Percentiles rank a stretch among this genome's conserved stretches.
phyloP scores from a whole-genome alignment of 1,284 basidiomycete species.

The Tylopilus sp. region DNA sequence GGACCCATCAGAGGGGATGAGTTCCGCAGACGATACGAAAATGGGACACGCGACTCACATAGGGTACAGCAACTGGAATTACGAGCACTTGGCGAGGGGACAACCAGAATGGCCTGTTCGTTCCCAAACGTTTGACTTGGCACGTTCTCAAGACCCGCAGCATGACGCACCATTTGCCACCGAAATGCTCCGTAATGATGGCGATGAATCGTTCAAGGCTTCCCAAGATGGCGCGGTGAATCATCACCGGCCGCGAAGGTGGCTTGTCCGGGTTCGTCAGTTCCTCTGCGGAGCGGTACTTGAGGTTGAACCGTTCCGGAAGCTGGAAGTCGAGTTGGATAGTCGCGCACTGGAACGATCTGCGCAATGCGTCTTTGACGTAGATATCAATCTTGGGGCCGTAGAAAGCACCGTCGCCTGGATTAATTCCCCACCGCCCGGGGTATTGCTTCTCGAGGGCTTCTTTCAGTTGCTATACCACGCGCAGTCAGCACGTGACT shows the following conservation, averaged over 20 bases:
- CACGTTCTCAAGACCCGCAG: background rate
- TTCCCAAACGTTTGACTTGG: background rate
- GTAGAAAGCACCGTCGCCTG: slow-evolving; percentile 97
- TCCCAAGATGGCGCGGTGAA: slow-evolving; percentile 96
- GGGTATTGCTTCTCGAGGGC: slow-evolving; percentile 87
- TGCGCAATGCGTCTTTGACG: slow-evolving; percentile 87
- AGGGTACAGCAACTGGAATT: slow-evolving; percentile 88
- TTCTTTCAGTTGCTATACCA: slow-evolving; percentile 69
- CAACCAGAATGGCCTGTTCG: slow-evolving; percentile 89
- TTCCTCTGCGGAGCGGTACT: slow-evolving; percentile 76
- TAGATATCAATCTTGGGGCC: slow-evolving; percentile 98
- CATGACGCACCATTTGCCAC: slow-evolving; percentile 82
- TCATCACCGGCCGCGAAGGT: slow-evolving; percentile 87
- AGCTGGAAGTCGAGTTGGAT: slow-evolving; percentile 99
- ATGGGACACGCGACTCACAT: slow-evolving; percentile 51
- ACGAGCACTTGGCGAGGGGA: slow-evolving; percentile 93
- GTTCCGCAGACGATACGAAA: slow-evolving; percentile 2
- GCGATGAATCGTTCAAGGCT: slow-evolving; percentile 96
- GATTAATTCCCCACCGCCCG: slow-evolving; percentile 92
- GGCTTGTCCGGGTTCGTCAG: slow-evolving; percentile 52
- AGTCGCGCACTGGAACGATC: slow-evolving; percentile 95
- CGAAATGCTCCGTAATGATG: slow-evolving; percentile 97
- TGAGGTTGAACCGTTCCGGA: slow-evolving; percentile 92
- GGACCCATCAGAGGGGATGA: background rate
- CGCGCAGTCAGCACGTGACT: slow-evolving; percentile 9